phyloP scores from a whole-genome alignment of 1,139 yeast species.

The Candida neerlandica region DNA sequence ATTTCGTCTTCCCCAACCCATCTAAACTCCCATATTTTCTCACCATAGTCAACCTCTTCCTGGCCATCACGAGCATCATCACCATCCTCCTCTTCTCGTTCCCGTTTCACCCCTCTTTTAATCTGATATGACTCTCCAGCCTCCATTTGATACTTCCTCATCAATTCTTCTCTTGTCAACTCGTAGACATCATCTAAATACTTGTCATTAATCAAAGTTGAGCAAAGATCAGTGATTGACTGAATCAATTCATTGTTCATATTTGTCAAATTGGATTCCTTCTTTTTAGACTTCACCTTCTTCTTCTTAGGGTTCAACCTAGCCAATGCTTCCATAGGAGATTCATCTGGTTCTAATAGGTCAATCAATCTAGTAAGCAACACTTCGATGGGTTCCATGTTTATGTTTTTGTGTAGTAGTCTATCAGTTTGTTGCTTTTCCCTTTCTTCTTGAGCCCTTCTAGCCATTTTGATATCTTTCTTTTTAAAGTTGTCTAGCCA shows the following conservation, averaged over 20 bases:
- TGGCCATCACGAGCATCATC: constrained; percentile 13
- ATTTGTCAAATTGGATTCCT: constrained; percentile 3
- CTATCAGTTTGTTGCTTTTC: constrained; percentile 17
- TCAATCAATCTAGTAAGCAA: constrained; percentile 41
- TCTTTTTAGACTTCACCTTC: constrained; percentile 22
- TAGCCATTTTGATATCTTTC: constrained; percentile 52
- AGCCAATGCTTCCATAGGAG: constrained; percentile 63
- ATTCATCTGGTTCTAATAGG: constrained; percentile 59
- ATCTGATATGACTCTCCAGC: constrained; percentile 45
- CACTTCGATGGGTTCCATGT: constrained; percentile 21
- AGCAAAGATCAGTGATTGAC: constrained; percentile 53
- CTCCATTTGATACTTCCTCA: constrained; percentile 51
- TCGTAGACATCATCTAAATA: constrained; percentile 54
- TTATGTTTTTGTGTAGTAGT: constrained; percentile 10
- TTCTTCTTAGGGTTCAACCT: constrained; percentile 37
- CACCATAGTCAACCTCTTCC: constrained; percentile 25
- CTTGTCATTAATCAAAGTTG: constrained; percentile 42
- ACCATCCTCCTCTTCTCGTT: constrained; percentile 13
- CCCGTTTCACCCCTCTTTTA: constrained; percentile 26
- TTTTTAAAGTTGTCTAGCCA: constrained; percentile 50
- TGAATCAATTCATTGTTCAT: background rate
- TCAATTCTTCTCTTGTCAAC: constrained; percentile 57
- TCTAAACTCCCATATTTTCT: constrained; percentile 58
- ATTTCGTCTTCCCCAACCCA: constrained; percentile 55
- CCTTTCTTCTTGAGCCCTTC: constrained; percentile 38